Evolutionary conservation across 768 basidiomycete genomes (phyloP), one percentile per base, ranked within the genome.

Genomic region (Phanerochaete carnosa): DNA sequence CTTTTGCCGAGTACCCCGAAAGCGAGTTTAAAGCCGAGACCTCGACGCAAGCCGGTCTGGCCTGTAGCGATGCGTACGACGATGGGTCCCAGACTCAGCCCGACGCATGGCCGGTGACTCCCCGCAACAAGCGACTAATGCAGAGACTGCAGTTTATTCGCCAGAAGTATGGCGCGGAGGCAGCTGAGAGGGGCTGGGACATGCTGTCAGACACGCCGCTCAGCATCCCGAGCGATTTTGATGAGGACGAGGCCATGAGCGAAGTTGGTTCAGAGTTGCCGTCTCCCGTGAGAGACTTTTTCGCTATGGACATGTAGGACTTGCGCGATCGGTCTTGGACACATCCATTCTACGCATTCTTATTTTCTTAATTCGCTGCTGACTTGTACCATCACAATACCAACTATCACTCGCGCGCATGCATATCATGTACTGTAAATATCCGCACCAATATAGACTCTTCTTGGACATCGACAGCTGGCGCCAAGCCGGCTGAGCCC

Each of bases 1-100:
- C 57, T 11, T n/a, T 58, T 26, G 57, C 57, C n/a, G 45, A 46
- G 22, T 58, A 58, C 33, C 15, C 39, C 37, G 56, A 46, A 45
- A 49, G 33, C 25, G 33, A 46, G 35, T 30, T 11, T 8, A 1
- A 11, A 6, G 23, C 29, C n/a, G 47, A 19, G 32, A 13, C 47
- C n/a, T 23, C 32, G 29, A 13, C 55, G 3, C n/a, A 5, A 3
- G 16, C 28, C 4, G 32, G 29, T 35, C 8, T 7, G 15, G 33
- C 33, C 33, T 35, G 8, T 7, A 7, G 15, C 33, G 33, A 43
- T 7, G 11, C 39, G 11, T 7, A 43, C 39, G 45, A 11, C 43
- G 45, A 47, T 22, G 46, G 16, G 15, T 58, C 57, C 2, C 57
- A 57, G 45, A 30, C 39, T 8, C 56, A 50, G 22, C 46, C 39